phyloP scores from a whole-genome alignment of 2,329 filamentous ascomycete genomes.

The Sphaerostilbella broomeana region DNA sequence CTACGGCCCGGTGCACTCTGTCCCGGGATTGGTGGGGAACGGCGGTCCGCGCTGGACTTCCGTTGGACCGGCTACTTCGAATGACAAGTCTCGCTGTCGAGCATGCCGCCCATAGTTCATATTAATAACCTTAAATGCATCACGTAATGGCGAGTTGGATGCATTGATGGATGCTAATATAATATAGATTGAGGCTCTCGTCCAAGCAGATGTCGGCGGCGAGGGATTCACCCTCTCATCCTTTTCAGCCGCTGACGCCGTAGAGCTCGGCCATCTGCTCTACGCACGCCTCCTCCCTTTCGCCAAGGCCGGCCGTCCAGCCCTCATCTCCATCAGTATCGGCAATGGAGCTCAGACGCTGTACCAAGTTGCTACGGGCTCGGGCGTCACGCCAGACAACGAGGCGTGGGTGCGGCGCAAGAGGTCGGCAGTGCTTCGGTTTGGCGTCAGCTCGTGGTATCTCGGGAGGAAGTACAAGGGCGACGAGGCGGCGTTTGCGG shows the following conservation, averaged over 20 bases:
- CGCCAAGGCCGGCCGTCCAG: slow-evolving; percentile 27
- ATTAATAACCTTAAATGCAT: too few species aligned
- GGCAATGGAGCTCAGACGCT: slow-evolving; percentile 53
- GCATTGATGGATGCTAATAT: too few species aligned
- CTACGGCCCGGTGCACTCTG: too few species aligned
- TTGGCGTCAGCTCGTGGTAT: slow-evolving; percentile 63
- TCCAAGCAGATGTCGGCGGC: slow-evolving; percentile 24
- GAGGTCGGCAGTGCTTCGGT: slow-evolving; percentile 63
- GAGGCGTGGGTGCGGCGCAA: slow-evolving; percentile 66
- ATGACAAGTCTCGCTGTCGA: too few species aligned
- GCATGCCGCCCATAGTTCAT: neutral
- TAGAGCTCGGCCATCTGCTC: slow-evolving; percentile 57
- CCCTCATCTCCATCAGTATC: slow-evolving; percentile 60
- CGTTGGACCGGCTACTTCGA: neutral
- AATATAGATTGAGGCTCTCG: slow-evolving; percentile 23
- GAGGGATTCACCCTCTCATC: slow-evolving; percentile 40
- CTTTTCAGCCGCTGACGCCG: slow-evolving; percentile 60
- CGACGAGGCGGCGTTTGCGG: slow-evolving; percentile 58
- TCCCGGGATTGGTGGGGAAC: too few species aligned
- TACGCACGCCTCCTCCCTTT: slow-evolving; percentile 55
- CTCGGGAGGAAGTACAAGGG: slow-evolving; percentile 61
- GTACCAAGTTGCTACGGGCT: slow-evolving; percentile 63
- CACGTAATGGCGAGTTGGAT: too few species aligned
- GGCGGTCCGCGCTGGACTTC: neutral
- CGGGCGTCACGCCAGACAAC: slow-evolving; percentile 64